Conservation (phyloP, 495 filamentous ascomycete genomes). For the Xylaria palmicola region DNA sequence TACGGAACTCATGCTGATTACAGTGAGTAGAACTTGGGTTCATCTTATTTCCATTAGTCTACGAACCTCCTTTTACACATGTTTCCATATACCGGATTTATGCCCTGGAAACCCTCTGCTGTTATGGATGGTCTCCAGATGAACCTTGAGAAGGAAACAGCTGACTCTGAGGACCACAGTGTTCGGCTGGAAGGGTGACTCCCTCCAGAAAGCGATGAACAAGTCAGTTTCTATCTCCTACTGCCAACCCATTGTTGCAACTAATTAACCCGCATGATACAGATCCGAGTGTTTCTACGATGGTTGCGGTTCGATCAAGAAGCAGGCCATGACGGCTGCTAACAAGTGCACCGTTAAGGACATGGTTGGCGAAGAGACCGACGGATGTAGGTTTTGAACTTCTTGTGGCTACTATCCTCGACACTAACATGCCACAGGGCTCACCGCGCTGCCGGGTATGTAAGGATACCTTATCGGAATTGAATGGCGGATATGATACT, state of each 20-base stretch:
- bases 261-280: no score
- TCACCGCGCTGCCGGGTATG: constrained; percentile 2
- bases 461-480: neutral
- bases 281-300: constrained; percentile 49
- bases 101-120: no score
- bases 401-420: neutral
- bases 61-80: no score
- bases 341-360: constrained; percentile 47
- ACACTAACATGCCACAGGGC: constrained; percentile 7
- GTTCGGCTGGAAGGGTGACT: constrained; percentile 49
- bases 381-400: constrained; percentile 48
- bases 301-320: constrained; percentile 46
- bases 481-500: neutral
- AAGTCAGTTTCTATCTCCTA: no score
- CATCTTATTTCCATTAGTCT: no score
- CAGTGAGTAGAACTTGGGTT: no score
- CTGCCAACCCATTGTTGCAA: no score
- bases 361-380: constrained; percentile 43
- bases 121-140: no score
- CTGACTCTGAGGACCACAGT: no score
- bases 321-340: constrained; percentile 42
- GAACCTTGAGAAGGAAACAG: no score
- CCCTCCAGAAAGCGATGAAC: constrained; percentile 48
- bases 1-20: constrained; percentile 49
- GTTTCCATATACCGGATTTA: no score